These are phyloP conservation scores for Papiliotrema laurentii DNA, from an alignment of 1,284 basidiomycete genomes.

Conservation along the genomic window DNA sequence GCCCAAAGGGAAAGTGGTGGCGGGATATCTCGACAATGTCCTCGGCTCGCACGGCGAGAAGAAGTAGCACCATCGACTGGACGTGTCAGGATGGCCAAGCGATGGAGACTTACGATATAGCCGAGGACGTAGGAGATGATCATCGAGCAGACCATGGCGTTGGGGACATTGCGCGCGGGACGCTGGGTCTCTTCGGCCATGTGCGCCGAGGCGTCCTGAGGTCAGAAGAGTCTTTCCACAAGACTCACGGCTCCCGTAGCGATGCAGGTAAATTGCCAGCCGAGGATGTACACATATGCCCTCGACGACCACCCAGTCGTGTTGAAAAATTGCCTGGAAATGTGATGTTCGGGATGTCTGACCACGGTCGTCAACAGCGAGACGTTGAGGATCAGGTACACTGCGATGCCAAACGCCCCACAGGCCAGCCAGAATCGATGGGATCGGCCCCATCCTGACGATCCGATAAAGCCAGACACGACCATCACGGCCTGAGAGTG, in stretches of 20 bases:
- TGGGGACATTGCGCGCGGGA: slow-evolving; percentile 45
- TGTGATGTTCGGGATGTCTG: background rate
- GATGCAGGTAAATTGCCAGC: slow-evolving; percentile 42
- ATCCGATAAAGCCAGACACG: slow-evolving; percentile 33
- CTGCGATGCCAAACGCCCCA: slow-evolving; percentile 16
- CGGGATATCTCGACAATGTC: slow-evolving; percentile 22
- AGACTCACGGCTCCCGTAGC: slow-evolving; percentile 34
- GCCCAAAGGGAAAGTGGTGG: slow-evolving; percentile 39
- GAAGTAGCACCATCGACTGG: slow-evolving; percentile 40
- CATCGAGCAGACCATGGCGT: slow-evolving; percentile 40
- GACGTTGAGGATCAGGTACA: slow-evolving; percentile 38
- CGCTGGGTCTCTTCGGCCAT: slow-evolving; percentile 48
- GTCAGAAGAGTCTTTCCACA: background rate
- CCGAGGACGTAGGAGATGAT: slow-evolving; percentile 36
- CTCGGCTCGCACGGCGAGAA: slow-evolving; percentile 35
- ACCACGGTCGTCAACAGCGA: slow-evolving; percentile 30
- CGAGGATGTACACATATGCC: slow-evolving; percentile 40
- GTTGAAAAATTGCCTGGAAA: slow-evolving; percentile 20
- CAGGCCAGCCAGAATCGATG: slow-evolving; percentile 39
- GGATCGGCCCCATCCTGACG: slow-evolving; percentile 36
- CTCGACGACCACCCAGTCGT: slow-evolving; percentile 29
- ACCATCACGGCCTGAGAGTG: slow-evolving; percentile 28
- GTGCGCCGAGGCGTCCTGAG: slow-evolving; percentile 37
- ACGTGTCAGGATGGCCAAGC: background rate
- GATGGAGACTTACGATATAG: slow-evolving; percentile 29